Base-by-base conservation (phyloP, 495 filamentous ascomycete species). In the Tuber calosporum region DNA sequence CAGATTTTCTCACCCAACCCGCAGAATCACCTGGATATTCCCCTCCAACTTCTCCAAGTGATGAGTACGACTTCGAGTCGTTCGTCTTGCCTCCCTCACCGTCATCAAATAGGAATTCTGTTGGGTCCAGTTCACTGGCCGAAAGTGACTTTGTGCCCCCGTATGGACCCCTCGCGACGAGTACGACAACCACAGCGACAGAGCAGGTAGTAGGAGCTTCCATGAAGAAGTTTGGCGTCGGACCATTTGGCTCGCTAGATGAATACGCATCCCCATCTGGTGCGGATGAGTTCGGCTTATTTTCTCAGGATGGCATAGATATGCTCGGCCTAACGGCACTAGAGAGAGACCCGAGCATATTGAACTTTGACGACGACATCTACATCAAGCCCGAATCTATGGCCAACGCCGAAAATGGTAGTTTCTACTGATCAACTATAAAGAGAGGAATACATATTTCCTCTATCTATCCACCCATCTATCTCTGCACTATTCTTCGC, bases 301-400 rank as follows among this genome's bases (percentile, higher is more conserved):
- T 81, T 37, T 42, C 79, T n/a, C 76, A 81, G 19, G 79, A 81
- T 48, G 66, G 72, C 36, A 69, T 80, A 66, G 79, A 78, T 26
- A 79, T 80, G 42, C 71, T 80, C 22, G 79, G 75, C 43, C 68
- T 81, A n/a, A 81, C 80, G n/a, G 71, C 80, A 5, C 70, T 81
- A 45, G 80, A 81, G 68, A 74, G 80, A 43, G 80, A 81, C 69
- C 80, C 80, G 8, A 74, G 75, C 43, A 81, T 81, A 58, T 69
- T 81, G 45, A 75, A 69, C 38, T 75, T 77, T 39, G 70, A 62
- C 53, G 75, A 80, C 40, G 79, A 79, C 69, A 75, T 77, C 36
- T 81, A 81, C 45, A 81, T 81, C 48, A 81, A 81, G 53, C 79
- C 80, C n/a, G 80, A 81, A 67, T 69, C 79, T 53, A 71, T 81